These are phyloP conservation scores for Akebia trifoliata DNA, from an alignment of 164 flowering plant genomes.

Conservation along the genomic window DNA sequence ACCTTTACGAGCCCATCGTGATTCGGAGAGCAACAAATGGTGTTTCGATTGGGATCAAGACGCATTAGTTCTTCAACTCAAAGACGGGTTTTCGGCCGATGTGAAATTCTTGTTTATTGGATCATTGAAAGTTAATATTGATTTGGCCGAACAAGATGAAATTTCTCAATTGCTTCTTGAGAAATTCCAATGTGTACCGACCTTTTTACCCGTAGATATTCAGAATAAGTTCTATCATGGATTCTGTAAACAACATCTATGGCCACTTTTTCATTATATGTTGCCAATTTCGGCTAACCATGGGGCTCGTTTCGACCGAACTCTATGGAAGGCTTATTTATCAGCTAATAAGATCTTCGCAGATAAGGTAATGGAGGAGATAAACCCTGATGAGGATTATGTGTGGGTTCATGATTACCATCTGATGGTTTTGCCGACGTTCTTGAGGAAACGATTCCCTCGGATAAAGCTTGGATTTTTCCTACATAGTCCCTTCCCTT, in stretches of 20 bases:
- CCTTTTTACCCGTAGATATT: slow-evolving; percentile 37
- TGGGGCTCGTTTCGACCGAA: slow-evolving; percentile 40
- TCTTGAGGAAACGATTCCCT: slow-evolving; percentile 44
- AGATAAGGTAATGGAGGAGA: slow-evolving; percentile 41
- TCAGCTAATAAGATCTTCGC: slow-evolving; percentile 44
- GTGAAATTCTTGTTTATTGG: slow-evolving; percentile 47
- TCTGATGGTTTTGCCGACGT: slow-evolving; percentile 49
- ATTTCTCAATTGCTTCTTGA: slow-evolving; percentile 35
- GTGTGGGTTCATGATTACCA: slow-evolving; percentile 57
- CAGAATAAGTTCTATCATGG: slow-evolving; percentile 32
- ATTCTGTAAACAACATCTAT: slow-evolving; percentile 42
- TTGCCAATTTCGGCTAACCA: slow-evolving; percentile 37
- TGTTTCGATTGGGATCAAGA: too few species aligned
- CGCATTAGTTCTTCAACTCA: too few species aligned
- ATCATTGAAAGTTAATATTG: slow-evolving; percentile 32
- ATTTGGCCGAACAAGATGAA: slow-evolving; percentile 40
- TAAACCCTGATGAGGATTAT: too few species aligned
- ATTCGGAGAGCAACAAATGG: too few species aligned
- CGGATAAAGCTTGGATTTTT: too few species aligned
- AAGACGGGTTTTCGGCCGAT: slow-evolving; percentile 35
- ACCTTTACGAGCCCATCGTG: too few species aligned
- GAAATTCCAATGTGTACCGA: slow-evolving; percentile 39
- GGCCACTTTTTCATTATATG: slow-evolving; percentile 55
- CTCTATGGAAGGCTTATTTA: slow-evolving; percentile 48
- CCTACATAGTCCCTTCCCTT: too few species aligned